Evolutionary conservation across 2,329 filamentous ascomycete genomes (phyloP).

Genomic region (Colletotrichum sp.): DNA sequence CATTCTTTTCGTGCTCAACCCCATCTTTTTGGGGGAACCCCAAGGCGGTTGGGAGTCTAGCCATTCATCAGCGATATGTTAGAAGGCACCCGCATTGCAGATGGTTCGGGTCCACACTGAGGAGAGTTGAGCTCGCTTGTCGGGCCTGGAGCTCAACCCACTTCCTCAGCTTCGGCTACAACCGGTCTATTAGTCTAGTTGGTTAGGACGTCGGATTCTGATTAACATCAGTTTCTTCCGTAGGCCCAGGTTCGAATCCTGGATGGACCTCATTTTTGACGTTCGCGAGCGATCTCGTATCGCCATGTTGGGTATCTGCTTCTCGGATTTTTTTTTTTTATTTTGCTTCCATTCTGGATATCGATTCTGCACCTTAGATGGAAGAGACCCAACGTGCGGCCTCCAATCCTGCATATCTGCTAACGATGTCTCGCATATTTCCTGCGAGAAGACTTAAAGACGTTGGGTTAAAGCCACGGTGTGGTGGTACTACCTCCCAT

Average conservation of each 20-base stretch:
- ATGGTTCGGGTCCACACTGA: neutral
- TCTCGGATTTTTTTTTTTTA: no score
- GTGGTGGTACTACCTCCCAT: neutral
- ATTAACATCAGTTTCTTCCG: constrained; percentile 3
- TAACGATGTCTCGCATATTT: neutral
- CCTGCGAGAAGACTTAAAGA: neutral
- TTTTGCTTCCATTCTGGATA: neutral
- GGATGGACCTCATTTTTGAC: constrained; percentile 17
- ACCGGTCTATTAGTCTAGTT: constrained; percentile 21
- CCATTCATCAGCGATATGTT: neutral
- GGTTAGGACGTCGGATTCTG: constrained; percentile 23
- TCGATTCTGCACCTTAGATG: neutral
- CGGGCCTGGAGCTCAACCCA: accelerated
- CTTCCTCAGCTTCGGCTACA: neutral
- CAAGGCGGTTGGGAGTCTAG: neutral
- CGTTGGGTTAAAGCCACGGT: neutral
- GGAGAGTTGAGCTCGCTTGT: neutral
- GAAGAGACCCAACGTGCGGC: neutral
- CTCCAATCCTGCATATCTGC: neutral
- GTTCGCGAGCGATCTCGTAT: neutral
- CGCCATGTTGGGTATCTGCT: neutral
- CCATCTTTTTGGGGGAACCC: neutral
- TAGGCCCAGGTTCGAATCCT: constrained; percentile 23
- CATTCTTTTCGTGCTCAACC: neutral
- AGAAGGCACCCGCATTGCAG: neutral